These are phyloP conservation scores for Epicoccum sorghinum DNA, from an alignment of 2,329 filamentous ascomycete genomes.

Conservation along the genomic window DNA sequence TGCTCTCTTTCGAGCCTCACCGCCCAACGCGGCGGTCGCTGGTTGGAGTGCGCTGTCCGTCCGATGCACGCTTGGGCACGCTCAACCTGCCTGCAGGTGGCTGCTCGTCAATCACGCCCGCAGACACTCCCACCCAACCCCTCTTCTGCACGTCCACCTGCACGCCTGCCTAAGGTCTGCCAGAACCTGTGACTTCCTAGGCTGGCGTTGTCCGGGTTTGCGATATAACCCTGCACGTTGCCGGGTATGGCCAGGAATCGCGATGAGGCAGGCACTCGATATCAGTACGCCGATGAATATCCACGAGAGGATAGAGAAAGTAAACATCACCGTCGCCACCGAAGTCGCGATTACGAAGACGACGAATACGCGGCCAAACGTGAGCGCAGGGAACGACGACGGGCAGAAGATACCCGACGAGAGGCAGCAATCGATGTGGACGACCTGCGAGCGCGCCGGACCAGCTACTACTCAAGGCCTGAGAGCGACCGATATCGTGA, in stretches of 20 bases:
- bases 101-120: conserved; percentile 38
- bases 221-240: conserved; percentile 34
- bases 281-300: conserved; percentile 37
- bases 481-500: conserved; percentile 38
- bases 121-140: conserved; percentile 30
- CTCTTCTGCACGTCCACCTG: conserved; percentile 27
- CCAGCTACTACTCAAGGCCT: conserved; percentile 47
- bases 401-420: conserved; percentile 31
- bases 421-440: conserved; percentile 48
- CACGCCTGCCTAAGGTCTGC: conserved; percentile 42
- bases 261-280: conserved; percentile 39
- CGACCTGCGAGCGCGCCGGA: conserved; percentile 47
- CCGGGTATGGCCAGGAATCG: conserved; percentile 45
- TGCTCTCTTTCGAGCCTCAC: conserved; percentile 32
- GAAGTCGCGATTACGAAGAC: conserved; percentile 29
- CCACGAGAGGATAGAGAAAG: conserved; percentile 36
- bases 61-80: conserved; percentile 17
- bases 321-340: conserved; percentile 38
- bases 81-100: conserved; percentile 18
- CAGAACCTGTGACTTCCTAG: conserved; percentile 37
- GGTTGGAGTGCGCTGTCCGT: conserved; percentile 20
- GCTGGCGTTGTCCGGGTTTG: conserved; percentile 37
- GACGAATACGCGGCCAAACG: conserved; percentile 38
- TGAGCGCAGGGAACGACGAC: conserved; percentile 42
- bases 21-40: conserved; percentile 30